A percentile compares a stretch with the other conserved stretches of the same genome.
Evolutionary conservation across 169 alveolate species (phyloP).

Genomic region (Plasmodium falciparum): DNA sequence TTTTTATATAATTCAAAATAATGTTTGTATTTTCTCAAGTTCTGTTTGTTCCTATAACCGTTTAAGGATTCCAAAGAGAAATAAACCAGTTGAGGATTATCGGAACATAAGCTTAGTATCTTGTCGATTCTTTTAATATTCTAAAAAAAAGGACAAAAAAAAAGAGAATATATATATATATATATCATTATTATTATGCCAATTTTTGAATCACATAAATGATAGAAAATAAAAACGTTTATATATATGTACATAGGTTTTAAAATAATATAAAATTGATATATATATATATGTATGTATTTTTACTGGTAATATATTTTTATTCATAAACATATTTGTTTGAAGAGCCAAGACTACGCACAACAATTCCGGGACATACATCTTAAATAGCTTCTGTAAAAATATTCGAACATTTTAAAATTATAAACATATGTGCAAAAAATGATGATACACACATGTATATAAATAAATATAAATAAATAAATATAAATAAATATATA

Average conservation of each 20-base stretch:
- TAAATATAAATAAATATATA: not conserved
- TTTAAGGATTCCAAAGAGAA: slow-evolving; percentile 55
- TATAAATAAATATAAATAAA: not conserved
- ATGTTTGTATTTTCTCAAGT: slow-evolving; percentile 25
- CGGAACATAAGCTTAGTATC: slow-evolving; percentile 46
- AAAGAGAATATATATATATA: not conserved
- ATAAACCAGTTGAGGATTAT: slow-evolving; percentile 65
- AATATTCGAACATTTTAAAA: not conserved
- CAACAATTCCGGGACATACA: slow-evolving; percentile 61
- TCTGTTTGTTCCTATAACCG: slow-evolving; percentile 19
- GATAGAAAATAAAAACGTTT: not conserved
- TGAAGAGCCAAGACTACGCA: slow-evolving; percentile 61
- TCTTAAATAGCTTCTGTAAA: slow-evolving; percentile 56
- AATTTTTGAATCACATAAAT: not conserved
- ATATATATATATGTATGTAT: not conserved
- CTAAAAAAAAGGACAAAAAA: slow-evolving; percentile 1
- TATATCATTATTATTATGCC: no score
- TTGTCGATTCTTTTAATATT: slow-evolving; percentile 73
- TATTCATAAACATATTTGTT: slow-evolving; percentile 62
- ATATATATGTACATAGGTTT: not conserved
- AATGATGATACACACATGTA: not conserved
- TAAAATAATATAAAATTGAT: not conserved
- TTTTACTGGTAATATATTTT: slow-evolving; percentile 51
- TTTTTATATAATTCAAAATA: slow-evolving; percentile 46
- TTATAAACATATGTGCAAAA: not conserved